Evolutionary conservation across 352 stramenopile species (phyloP), one percentile per base, ranked within the genome.

Genomic region (Phytophthora boehmeriae): DNA sequence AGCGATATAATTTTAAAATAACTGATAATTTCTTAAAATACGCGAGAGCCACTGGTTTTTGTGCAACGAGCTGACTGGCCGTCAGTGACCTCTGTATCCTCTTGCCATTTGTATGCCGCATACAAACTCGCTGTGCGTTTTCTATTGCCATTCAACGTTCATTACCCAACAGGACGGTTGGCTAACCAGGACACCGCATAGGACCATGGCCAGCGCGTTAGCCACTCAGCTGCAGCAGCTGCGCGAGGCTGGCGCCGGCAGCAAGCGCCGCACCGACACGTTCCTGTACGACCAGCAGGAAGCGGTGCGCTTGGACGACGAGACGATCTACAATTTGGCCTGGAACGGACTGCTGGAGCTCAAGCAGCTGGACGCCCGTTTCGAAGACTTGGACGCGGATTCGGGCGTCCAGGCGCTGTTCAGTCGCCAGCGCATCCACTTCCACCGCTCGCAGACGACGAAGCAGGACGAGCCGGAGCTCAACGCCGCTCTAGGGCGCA

Each of bases 221-320:
- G 86, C 82, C 30, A 73, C 68, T 57, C 87, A 96, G 73, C 73
- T 96, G 46, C 86, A 96, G 74, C 68, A 80, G 69, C 84, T 96
- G 36, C 83, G 87, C 48, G 82, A 93, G 60, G 71, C 67, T 43
- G 87, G 86, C 63, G 84, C 76, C 49, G 82, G 87, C 59, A 91
- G 79, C 72, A 91, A 94, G 67, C 80, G 81, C 65, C 88, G 88
- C 59, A 88, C 85, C 52, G 80, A 84, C 66, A 86, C 87, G 44
- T 96, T 96, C 68, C 75, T 96, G 28, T 93, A 96, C 54, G 87
- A 96, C 60, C 57, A 85, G 55, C 85, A 84, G 45, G 87, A 93
- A 42, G 87, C 87, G 8, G 80, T 86, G 59, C 80, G 83, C 39
- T 71, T 96, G 55, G 87, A 96, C 71, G 73, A 92, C 50, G 85